Evolutionary conservation across 2,329 filamentous ascomycete species (phyloP).

Genomic region (Emydomyces testavorans): DNA sequence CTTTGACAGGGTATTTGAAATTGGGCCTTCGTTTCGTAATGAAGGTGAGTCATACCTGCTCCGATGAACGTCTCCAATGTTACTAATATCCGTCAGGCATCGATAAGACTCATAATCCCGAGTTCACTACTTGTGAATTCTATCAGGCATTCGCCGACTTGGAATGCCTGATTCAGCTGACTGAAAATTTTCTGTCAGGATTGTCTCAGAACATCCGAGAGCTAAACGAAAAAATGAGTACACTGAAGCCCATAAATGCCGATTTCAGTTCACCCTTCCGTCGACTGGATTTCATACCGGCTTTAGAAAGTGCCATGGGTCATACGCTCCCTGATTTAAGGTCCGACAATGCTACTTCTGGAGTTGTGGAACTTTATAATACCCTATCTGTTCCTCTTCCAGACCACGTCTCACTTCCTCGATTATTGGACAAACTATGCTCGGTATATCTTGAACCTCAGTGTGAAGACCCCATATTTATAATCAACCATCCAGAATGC

Average conservation of each 20-base stretch:
- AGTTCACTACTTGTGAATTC: conserved; percentile 96
- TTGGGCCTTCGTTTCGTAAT: conserved; percentile 85
- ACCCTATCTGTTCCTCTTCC: conserved; percentile 42
- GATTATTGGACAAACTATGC: conserved; percentile 72
- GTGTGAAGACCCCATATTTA: conserved; percentile 65
- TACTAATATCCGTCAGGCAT: conserved; percentile 38
- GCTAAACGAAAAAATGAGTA: conserved; percentile 30
- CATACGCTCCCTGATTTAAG: conserved; percentile 54
- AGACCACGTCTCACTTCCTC: conserved; percentile 46
- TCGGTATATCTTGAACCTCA: conserved; percentile 65
- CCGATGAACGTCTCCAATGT: conserved; percentile 8
- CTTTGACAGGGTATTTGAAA: conserved; percentile 81
- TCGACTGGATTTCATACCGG: conserved; percentile 72
- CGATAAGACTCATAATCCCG: conserved; percentile 86
- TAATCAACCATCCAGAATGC: conserved; percentile 77
- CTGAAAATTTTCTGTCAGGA: conserved; percentile 56
- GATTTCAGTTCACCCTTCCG: conserved; percentile 50
- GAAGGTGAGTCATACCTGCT: conserved; percentile 47
- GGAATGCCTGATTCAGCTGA: conserved; percentile 60
- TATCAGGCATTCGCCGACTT: conserved; percentile 78
- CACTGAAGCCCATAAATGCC: conserved; percentile 39
- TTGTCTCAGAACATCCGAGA: conserved; percentile 44
- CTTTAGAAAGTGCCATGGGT: conserved; percentile 57
- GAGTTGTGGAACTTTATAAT: conserved; percentile 47
- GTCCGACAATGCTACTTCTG: conserved; percentile 43